These are phyloP conservation scores for Bondarzewia mesenterica DNA, from an alignment of 1,284 basidiomycete genomes.

Conservation along the genomic window DNA sequence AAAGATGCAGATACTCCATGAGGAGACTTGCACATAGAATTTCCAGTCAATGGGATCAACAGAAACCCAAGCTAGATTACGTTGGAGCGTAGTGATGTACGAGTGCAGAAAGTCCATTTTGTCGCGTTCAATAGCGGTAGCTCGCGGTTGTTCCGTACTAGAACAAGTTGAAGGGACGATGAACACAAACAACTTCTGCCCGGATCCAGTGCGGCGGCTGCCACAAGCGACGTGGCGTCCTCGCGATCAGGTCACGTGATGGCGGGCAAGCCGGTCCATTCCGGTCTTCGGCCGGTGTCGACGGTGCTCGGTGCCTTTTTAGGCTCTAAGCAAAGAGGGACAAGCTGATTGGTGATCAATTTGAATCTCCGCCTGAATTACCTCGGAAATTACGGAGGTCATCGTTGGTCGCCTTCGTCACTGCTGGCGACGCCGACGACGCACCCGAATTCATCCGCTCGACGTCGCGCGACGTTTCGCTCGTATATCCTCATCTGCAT, in stretches of 20 bases:
- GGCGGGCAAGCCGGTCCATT: too few species aligned
- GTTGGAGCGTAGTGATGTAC: conserved; percentile 46
- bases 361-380: conserved; percentile 7
- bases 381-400: conserved; percentile 8
- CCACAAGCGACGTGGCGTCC: neutral
- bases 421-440: conserved; percentile 12
- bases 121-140: too few species aligned
- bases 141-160: too few species aligned
- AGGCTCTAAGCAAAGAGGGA: neutral
- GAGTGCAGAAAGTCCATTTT: conserved; percentile 51
- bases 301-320: too few species aligned
- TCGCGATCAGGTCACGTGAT: too few species aligned
- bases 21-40: conserved; percentile 46
- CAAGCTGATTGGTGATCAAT: conserved; percentile 8
- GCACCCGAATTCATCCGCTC: conserved; percentile 2
- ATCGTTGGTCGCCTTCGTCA: conserved; percentile 11
- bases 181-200: too few species aligned
- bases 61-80: conserved; percentile 30
- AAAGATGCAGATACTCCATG: conserved; percentile 75
- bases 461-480: conserved; percentile 9
- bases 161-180: too few species aligned
- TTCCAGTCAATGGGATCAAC: conserved; percentile 29
- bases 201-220: too few species aligned
- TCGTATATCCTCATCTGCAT: conserved; percentile 12
- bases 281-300: too few species aligned